Evolutionary conservation across 2,329 filamentous ascomycete species (phyloP).

Genomic region (Exophiala dermatitidis): DNA sequence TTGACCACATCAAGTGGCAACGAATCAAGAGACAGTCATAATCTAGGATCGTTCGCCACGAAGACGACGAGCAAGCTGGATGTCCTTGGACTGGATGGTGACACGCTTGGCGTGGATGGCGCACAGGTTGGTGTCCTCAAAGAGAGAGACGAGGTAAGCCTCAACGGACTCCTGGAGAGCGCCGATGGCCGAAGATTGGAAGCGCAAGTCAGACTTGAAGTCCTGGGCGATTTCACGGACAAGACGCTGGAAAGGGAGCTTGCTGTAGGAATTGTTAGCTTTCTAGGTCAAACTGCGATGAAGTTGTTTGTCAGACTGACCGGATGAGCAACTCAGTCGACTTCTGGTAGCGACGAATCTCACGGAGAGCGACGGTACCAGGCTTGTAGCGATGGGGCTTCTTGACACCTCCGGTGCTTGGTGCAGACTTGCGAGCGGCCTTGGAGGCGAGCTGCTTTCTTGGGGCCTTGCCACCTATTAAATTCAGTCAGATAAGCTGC

Average conservation of each 20-base stretch:
- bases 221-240: constrained; percentile 95
- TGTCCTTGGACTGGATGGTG: constrained; percentile 90
- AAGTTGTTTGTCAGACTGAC: constrained; percentile 5
- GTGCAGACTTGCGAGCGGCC: constrained; percentile 96
- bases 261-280: constrained; percentile 88
- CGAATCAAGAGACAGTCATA: constrained; percentile 6
- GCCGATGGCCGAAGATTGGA: constrained; percentile 96
- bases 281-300: constrained; percentile 67
- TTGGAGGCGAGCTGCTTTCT: constrained; percentile 98
- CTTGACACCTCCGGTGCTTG: constrained; percentile 95
- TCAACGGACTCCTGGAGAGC: constrained; percentile 98
- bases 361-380: constrained; percentile 91
- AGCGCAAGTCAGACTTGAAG: constrained; percentile 91
- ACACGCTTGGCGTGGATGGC: constrained; percentile 99
- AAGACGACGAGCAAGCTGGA: constrained; percentile 91
- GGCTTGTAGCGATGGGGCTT: constrained; percentile 89
- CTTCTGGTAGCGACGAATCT: constrained; percentile 98
- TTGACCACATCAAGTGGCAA: constrained; percentile 7
- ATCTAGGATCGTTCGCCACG: constrained; percentile 82
- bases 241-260: constrained; percentile 95
- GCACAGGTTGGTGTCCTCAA: constrained; percentile 97
- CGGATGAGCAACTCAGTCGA: constrained; percentile 91
- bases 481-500: constrained; percentile 22
- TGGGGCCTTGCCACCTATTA: constrained; percentile 58
- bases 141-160: constrained; percentile 95